Evolutionary conservation across 2,329 filamentous ascomycete genomes (phyloP).

Genomic region (Hymenoscyphus occultus): DNA sequence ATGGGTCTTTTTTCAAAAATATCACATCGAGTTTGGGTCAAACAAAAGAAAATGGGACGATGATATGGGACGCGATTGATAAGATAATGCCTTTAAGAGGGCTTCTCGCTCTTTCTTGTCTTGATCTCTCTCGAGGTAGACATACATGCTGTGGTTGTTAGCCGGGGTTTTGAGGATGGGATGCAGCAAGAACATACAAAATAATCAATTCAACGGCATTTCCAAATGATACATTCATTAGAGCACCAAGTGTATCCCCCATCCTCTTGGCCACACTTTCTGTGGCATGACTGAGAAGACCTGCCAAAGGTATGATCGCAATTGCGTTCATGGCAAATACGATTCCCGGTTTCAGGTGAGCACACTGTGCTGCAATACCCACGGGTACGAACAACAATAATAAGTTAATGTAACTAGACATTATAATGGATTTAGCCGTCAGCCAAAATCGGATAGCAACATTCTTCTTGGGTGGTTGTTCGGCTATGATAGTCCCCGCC

Average conservation of each 20-base stretch:
- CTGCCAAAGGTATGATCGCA: slow-evolving; percentile 72
- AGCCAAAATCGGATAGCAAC: slow-evolving; percentile 33
- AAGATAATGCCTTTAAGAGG: slow-evolving; percentile 42
- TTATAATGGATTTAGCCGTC: slow-evolving; percentile 55
- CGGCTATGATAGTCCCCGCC: slow-evolving; percentile 55
- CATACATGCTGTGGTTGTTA: slow-evolving; percentile 51
- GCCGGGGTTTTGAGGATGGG: slow-evolving; percentile 13
- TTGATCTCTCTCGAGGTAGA: slow-evolving; percentile 43
- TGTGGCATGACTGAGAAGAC: slow-evolving; percentile 68
- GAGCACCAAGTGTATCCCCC: slow-evolving; percentile 68
- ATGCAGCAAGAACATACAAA: slow-evolving; percentile 48
- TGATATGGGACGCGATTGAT: slow-evolving; percentile 46
- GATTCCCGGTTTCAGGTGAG: slow-evolving; percentile 54
- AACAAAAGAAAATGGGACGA: slow-evolving; percentile 28
- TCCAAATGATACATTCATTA: slow-evolving; percentile 75
- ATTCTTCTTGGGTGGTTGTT: slow-evolving; percentile 31
- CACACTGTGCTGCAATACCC: slow-evolving; percentile 63
- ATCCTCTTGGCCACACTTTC: slow-evolving; percentile 71
- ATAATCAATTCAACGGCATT: slow-evolving; percentile 80
- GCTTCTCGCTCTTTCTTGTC: slow-evolving; percentile 47
- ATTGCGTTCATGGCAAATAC: slow-evolving; percentile 73
- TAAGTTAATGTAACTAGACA: slow-evolving; percentile 75
- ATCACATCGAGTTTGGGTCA: slow-evolving; percentile 20
- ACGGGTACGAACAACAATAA: slow-evolving; percentile 75
- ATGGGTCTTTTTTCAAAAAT: slow-evolving; percentile 30